phyloP scores from a whole-genome alignment of 2,329 filamentous ascomycete species.

The Alternaria angustiovoidea region DNA sequence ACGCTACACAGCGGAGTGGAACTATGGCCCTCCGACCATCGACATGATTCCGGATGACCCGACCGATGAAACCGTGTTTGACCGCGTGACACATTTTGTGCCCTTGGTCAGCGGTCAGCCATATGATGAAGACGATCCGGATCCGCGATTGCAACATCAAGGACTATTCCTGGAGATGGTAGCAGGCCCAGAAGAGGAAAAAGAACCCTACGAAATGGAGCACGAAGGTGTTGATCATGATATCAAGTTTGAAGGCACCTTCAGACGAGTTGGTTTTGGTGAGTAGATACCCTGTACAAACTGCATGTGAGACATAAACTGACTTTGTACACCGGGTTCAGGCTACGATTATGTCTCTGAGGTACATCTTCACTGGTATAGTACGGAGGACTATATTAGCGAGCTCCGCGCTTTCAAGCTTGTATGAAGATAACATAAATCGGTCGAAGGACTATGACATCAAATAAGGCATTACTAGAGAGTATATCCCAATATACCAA shows the following conservation, averaged over 20 bases:
- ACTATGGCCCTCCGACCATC: background rate
- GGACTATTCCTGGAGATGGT: background rate
- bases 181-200: background rate
- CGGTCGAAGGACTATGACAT: background rate
- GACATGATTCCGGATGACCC: background rate
- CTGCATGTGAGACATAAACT: no score
- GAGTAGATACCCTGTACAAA: no score
- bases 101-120: background rate
- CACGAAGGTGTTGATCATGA: background rate
- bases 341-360: background rate
- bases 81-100: background rate
- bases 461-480: background rate
- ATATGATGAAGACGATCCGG: background rate
- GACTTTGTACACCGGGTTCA: no score
- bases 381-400: background rate
- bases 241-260: background rate
- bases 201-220: background rate
- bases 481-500: background rate
- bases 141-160: background rate
- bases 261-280: background rate
- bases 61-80: background rate
- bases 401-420: background rate
- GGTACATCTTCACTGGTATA: background rate
- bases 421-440: background rate
- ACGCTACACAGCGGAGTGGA: background rate